Conservation (phyloP, 768 basidiomycete genomes). For the Hericium erinaceus region DNA sequence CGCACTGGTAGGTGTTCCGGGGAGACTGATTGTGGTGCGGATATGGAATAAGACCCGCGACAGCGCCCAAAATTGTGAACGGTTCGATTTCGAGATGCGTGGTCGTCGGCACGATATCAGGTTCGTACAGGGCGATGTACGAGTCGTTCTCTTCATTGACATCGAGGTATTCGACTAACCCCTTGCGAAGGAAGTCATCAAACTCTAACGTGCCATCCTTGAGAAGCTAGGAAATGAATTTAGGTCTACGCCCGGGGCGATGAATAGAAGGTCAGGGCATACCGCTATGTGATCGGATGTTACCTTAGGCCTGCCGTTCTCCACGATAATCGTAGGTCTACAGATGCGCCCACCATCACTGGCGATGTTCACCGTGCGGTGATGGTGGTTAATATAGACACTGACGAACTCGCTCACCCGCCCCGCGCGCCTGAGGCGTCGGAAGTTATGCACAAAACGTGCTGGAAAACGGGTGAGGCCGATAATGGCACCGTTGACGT, state of each 20-base stretch:
- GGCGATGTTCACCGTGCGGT: slow-evolving; percentile 90
- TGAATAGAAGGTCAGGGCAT: slow-evolving; percentile 18
- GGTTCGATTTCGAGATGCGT: slow-evolving; percentile 99
- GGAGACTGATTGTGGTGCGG: slow-evolving; percentile 99
- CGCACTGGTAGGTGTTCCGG: slow-evolving; percentile 98
- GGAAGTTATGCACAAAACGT: slow-evolving; percentile 84
- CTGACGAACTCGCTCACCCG: slow-evolving; percentile 94
- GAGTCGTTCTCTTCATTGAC: slow-evolving; percentile 99
- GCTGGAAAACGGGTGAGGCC: slow-evolving; percentile 82
- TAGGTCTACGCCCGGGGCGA: slow-evolving; percentile 1
- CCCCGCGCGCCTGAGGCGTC: slow-evolving; percentile 85
- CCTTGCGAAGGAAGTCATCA: slow-evolving; percentile 87
- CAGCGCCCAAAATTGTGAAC: slow-evolving; percentile 94
- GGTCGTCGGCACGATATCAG: slow-evolving; percentile 69
- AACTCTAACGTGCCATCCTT: slow-evolving; percentile 75
- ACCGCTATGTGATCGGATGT: slow-evolving; percentile 74
- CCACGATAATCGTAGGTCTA: slow-evolving; percentile 94
- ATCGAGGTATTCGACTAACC: slow-evolving; percentile 95
- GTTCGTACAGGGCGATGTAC: slow-evolving; percentile 90
- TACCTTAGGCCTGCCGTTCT: slow-evolving; percentile 68
- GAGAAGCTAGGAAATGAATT: slow-evolving; percentile 44
- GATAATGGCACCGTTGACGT: slow-evolving; percentile 94
- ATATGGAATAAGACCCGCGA: slow-evolving; percentile 97
- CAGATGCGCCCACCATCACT: slow-evolving; percentile 97
- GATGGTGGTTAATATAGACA: slow-evolving; percentile 93